Evolutionary conservation across 768 basidiomycete species (phyloP), one percentile per base, ranked within the genome.

Genomic region (Boletus eberwhitei): DNA sequence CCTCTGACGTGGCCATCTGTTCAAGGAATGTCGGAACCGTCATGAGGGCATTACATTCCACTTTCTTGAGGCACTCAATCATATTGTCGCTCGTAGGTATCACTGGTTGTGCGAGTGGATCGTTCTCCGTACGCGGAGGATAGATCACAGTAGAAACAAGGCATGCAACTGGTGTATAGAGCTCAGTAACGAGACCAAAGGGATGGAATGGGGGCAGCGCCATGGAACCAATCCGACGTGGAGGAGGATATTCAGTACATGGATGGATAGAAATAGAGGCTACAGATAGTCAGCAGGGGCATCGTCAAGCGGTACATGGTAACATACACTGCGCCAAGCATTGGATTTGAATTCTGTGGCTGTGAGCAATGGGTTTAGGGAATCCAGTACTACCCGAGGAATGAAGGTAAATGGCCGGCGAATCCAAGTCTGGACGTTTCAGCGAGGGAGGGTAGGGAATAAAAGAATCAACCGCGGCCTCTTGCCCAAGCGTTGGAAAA

Each of bases 311-410:
- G 21, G 6, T 16, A 5, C 2, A n/a, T 21, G 8, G 22, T 9
- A n/a, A 61, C 74, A 42, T 59, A 79, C 78, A 61, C 11, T 70
- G 66, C 2, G 52, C 40, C 9, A 69, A 51, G 71, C 75, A 75
- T 29, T 78, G 70, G 3, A 67, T 46, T 24, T 76, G 49, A 9
- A 62, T 61, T 31, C 61, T 64, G 49, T 75, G 67, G 2, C 66
- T 74, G 39, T 75, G 68, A 2, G 69, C 57, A 29, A 80, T 75
- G 2, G 78, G 71, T 61, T 80, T 80, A 1, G 79, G 79, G 36
- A 78, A 67, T n/a, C 77, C 79, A 3, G 77, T 79, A 6, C 79
- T 79, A 13, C 79, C 79, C 3, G 77, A 80, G 1, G 79, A 77
- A 55, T 80, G 79, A 48, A 80, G 55, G n/a, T 80, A 77, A 14